Conservation (phyloP, 202 grass and related monocot genomes). For the Brachypodium distachyon region DNA sequence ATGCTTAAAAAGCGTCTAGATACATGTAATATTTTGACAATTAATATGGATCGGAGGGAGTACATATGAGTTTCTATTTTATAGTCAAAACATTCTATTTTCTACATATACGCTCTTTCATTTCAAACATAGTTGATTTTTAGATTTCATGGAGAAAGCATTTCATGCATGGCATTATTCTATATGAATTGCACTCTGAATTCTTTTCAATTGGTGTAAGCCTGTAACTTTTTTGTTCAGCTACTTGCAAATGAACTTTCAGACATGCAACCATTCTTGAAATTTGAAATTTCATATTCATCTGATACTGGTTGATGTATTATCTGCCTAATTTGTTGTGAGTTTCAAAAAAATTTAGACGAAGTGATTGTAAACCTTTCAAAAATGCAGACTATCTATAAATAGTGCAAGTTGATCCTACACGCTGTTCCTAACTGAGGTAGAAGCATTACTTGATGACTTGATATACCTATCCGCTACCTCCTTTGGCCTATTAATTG, state of each 20-base stretch:
- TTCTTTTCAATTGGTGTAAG: neutral
- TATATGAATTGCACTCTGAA: neutral
- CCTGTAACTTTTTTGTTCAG: neutral
- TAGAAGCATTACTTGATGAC: neutral
- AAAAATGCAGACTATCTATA: neutral
- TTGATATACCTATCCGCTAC: neutral
- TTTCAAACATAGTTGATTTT: neutral
- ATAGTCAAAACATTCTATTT: neutral
- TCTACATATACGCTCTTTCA: neutral
- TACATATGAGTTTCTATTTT: too few species aligned
- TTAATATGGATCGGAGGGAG: too few species aligned
- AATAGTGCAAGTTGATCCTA: neutral
- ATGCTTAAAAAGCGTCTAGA: too few species aligned
- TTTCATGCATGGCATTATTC: neutral
- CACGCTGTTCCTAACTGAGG: neutral
- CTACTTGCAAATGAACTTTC: neutral
- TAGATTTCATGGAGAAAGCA: neutral
- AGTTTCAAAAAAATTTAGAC: neutral
- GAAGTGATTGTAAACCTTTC: neutral
- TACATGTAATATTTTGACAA: too few species aligned
- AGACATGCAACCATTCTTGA: neutral
- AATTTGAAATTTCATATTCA: neutral
- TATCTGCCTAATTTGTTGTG: neutral
- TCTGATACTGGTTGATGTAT: conserved; percentile 1
- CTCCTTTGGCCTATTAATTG: neutral